Evolutionary conservation across 106 monocot genomes (phyloP).

Genomic region (Dendrobium huoshanense): DNA sequence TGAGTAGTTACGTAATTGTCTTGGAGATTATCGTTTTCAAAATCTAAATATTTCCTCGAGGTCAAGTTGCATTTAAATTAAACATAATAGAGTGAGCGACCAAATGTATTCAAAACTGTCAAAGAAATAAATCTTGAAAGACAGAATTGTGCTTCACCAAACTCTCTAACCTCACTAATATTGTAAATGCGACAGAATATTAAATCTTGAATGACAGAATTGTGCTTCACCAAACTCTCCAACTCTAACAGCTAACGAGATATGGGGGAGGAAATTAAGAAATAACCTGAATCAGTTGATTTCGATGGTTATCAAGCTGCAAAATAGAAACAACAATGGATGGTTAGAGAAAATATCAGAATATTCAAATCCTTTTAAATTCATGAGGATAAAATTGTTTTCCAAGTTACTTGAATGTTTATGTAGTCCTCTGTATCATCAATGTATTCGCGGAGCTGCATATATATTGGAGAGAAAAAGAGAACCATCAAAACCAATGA

Average conservation of each 20-base stretch:
- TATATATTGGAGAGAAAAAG: not conserved
- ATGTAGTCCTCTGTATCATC: slow-evolving; percentile 99
- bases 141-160: not conserved
- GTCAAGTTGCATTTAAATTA: not conserved
- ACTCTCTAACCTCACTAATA: not conserved
- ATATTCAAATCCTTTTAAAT: not conserved
- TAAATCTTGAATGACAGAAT: no score
- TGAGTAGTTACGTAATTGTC: not conserved
- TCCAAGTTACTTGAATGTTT: slow-evolving; percentile 76
- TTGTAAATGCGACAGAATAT: no score
- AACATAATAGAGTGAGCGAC: not conserved
- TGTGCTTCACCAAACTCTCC: no score
- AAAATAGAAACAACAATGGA: slow-evolving; percentile 5
- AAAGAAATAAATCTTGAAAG: not conserved
- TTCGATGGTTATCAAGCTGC: slow-evolving; percentile 98
- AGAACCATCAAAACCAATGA: not conserved
- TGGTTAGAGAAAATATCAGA: not conserved
- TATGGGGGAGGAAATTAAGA: not conserved
- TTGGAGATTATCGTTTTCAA: not conserved
- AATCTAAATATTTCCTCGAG: not conserved
- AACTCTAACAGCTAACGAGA: not conserved
- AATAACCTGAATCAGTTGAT: slow-evolving; percentile 94
- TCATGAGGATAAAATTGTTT: not conserved
- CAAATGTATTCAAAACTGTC: no score
- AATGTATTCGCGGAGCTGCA: slow-evolving; percentile 88